phyloP scores from a whole-genome alignment of 179 eudicot genomes.

The Spinacia oleracea region DNA sequence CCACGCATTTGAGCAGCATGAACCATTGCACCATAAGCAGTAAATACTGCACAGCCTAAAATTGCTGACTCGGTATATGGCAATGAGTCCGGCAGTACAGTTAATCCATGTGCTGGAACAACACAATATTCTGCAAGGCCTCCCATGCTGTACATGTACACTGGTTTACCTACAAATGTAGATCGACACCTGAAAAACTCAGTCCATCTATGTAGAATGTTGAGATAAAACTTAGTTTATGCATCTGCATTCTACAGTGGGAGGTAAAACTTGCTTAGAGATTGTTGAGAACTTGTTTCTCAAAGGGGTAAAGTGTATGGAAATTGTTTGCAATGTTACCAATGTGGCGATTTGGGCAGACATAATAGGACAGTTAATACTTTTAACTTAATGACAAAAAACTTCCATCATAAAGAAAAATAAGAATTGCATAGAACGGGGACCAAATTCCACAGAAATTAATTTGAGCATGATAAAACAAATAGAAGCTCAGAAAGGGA shows the following conservation, averaged over 20 bases:
- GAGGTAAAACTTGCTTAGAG: slow-evolving; percentile 4
- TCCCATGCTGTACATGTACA: slow-evolving; percentile 99
- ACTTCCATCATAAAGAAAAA: not conserved
- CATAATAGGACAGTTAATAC: not conserved
- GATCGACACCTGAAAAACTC: not conserved
- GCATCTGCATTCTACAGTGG: not conserved
- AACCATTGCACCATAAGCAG: slow-evolving; percentile 98
- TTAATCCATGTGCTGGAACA: slow-evolving; percentile 83
- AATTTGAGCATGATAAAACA: not conserved
- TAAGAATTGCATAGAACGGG: not conserved
- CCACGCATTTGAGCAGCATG: slow-evolving; percentile 96
- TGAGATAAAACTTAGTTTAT: not conserved
- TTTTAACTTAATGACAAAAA: not conserved
- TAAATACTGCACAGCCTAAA: slow-evolving; percentile 97
- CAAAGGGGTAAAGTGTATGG: not conserved
- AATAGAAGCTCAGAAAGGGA: not conserved
- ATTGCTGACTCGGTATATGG: slow-evolving; percentile 96
- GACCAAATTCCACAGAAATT: not conserved
- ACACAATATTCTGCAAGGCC: slow-evolving; percentile 98
- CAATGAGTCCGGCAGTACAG: slow-evolving; percentile 73
- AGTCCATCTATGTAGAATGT: not conserved
- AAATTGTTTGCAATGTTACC: not conserved
- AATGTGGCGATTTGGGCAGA: not conserved
- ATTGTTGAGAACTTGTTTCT: not conserved
- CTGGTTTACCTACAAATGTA: slow-evolving; percentile 68